These are phyloP conservation scores for Cajanus cajan DNA, from an alignment of 306 rosid species.

Conservation along the genomic window DNA sequence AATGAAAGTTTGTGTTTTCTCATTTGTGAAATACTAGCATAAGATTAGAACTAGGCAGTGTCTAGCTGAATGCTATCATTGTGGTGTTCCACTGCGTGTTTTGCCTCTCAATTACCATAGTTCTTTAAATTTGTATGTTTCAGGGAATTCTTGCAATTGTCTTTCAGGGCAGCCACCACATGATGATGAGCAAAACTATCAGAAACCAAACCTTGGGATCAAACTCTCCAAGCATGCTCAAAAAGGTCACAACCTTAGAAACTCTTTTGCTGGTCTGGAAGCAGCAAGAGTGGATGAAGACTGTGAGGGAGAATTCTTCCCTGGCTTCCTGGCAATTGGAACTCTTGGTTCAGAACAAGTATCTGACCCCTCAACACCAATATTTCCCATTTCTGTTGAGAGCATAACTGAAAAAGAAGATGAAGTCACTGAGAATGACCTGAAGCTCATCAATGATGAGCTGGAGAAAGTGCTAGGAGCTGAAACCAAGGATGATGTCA, in stretches of 20 bases:
- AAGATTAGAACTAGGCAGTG: background rate
- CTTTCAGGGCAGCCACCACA: constrained; percentile 74
- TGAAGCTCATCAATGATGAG: constrained; percentile 85
- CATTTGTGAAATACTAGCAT: constrained; percentile 4
- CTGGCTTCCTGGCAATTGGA: constrained; percentile 95
- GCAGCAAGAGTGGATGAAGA: constrained; percentile 55
- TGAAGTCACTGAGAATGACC: constrained; percentile 80
- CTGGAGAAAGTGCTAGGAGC: constrained; percentile 81
- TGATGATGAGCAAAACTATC: constrained; percentile 75
- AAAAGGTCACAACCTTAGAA: constrained; percentile 55
- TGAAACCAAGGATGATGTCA: constrained; percentile 68
- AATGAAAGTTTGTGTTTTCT: background rate
- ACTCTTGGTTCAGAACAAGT: constrained; percentile 81
- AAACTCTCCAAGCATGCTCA: constrained; percentile 60
- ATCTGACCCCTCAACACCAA: constrained; percentile 71
- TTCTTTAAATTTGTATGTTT: constrained; percentile 28
- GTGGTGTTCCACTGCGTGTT: background rate
- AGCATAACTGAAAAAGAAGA: constrained; percentile 86
- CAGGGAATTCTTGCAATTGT: constrained; percentile 55
- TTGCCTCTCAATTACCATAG: background rate
- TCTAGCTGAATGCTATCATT: background rate
- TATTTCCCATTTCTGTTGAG: constrained; percentile 67
- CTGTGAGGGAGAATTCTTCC: constrained; percentile 65
- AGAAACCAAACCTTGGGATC: constrained; percentile 50
- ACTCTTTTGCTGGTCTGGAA: constrained; percentile 69